Evolutionary conservation across 345 rosid species (phyloP).

Genomic region (Bretschneidera sinensis): DNA sequence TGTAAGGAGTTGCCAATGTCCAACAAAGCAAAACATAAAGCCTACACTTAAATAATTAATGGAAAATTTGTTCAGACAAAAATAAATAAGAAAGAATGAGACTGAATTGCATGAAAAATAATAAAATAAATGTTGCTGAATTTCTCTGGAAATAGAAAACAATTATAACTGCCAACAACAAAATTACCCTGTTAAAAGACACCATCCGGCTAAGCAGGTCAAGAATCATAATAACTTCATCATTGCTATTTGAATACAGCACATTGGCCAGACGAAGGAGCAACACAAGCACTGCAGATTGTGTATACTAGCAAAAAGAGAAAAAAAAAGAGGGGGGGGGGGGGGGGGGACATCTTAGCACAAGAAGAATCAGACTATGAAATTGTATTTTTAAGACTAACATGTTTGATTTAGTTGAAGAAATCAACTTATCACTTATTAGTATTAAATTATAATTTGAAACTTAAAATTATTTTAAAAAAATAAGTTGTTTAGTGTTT

Average conservation of each 20-base stretch:
- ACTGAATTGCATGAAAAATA: too few species aligned
- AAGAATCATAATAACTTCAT: slow-evolving; percentile 55
- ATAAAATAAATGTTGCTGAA: too few species aligned
- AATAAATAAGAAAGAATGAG: too few species aligned
- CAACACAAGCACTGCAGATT: slow-evolving; percentile 68
- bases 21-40: slow-evolving; percentile 64
- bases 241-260: slow-evolving; percentile 43
- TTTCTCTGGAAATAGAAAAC: neutral
- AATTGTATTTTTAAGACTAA: too few species aligned
- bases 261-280: slow-evolving; percentile 75
- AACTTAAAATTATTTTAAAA: too few species aligned
- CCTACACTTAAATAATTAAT: slow-evolving; percentile 38
- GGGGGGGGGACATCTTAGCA: neutral
- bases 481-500: too few species aligned
- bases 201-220: slow-evolving; percentile 76
- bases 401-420: too few species aligned
- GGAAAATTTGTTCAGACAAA: slow-evolving; percentile 17
- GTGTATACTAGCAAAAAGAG: slow-evolving; percentile 49
- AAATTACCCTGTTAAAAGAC: slow-evolving; percentile 67
- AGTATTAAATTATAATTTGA: too few species aligned
- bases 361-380: too few species aligned
- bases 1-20: slow-evolving; percentile 46
- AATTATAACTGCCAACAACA: slow-evolving; percentile 5
- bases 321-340: slow-evolving; percentile 6
- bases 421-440: too few species aligned